Base-by-base conservation (phyloP, 2,329 filamentous ascomycete genomes). In the Hypoxylon sp. region DNA sequence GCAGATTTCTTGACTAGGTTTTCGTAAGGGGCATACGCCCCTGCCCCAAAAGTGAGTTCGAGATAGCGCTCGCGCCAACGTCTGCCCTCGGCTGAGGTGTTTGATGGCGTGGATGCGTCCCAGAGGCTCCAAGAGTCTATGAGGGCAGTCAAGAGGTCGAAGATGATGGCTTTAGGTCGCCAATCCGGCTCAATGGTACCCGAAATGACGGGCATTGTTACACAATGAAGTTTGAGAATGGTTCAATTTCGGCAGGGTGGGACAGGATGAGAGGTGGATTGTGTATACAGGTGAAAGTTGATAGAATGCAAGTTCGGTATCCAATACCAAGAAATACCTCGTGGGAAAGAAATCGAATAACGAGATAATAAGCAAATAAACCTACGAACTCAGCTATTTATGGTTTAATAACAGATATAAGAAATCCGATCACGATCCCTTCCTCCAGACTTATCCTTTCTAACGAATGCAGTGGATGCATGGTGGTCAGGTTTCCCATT, bases 81-180 rank as follows among this genome's bases (percentile, higher is more conserved):
- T 19, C 68, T 62, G 17, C 77, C 78, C 39, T 79, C 76, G 3
- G 64, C 65, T 6, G 70, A 29, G n/a, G 66, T 68, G 13, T 8
- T 24, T 2, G 76, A 73, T 0, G 77, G 74, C 0, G 77, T 77
- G 6, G 75, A 78, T 17, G 74, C 68, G 32, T 79, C 72, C 80
- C 80, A 82, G 7, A 82, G 67, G 13, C 70, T 76, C 80, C 80
- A 82, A 2, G 79, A 81, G 72, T 82, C 76, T 6, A 80, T 68
- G 0, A 82, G 77, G 13, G 74, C 80, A 1, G 80, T 82, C 24
- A 82, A 77, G 29, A 82, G 79, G 62, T 82, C 80, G 32, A 82
- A 82, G 31, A 82, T 67, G 1, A 82, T 73, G 51, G 75, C 80
- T 70, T 76, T 76, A 1, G 78, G 78, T 3, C 64, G 72, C 78